Base-by-base conservation (phyloP, 768 basidiomycete genomes). In the Rhodotorula taiwanensis region DNA sequence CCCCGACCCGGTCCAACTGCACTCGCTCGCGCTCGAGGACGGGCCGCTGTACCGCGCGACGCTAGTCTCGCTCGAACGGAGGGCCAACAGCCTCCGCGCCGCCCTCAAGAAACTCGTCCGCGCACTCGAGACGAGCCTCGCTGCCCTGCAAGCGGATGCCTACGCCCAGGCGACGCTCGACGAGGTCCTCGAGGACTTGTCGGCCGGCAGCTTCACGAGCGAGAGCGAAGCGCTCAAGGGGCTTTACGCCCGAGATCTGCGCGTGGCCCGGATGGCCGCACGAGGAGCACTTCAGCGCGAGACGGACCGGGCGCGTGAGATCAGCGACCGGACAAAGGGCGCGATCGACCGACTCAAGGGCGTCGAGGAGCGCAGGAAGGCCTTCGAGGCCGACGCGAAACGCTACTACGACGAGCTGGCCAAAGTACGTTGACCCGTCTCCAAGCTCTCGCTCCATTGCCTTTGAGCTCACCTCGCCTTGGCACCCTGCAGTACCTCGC, bases 311-410 rank as follows among this genome's bases (percentile, higher is more conserved):
- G 39, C 60, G 18, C 58, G 55, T 39, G 69, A 63, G 27, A 34
- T 70, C 16, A 13, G 57, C 28, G 63, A 66, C 21, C 53, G 64
- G 18, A 20, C 70, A 9, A 56, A 55, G 43, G 54, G 58, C 39
- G 55, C 63, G 23, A 49, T 58, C n/a, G 62, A 63, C 5, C 49
- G 69, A 21, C 30, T 72, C 21, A 70, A 70, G 57, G 43, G 27
- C 7, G 63, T 67, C 8, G 71, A 72, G n/a, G 52, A 50, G 4
- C 55, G 66, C 42, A 49, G 31, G 28, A 70, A 69, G 51, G 28
- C 28, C 4, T 72, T 70, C 43, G 71, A 72, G 18, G 44, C 45
- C 4, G 69, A 70, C 18, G 52, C 58, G 27, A 72, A 70, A 44
- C 21, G 14, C 28, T 70, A 55, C 61, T 70, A 72, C 52, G 69